These are phyloP conservation scores for Lachancea kluyveri DNA, from an alignment of 805 yeast species.

Conservation along the genomic window DNA sequence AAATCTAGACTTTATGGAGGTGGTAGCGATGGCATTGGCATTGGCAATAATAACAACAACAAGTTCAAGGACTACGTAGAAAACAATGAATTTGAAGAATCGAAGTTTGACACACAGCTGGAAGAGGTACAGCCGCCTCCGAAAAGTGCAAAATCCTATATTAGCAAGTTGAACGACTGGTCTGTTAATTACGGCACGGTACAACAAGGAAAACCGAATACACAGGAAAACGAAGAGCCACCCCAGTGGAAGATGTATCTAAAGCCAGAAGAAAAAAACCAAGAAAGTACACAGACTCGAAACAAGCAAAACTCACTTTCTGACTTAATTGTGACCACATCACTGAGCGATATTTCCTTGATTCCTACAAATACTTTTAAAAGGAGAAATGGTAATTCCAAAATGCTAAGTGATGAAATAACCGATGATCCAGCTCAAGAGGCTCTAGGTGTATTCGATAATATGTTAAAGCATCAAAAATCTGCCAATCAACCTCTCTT, in stretches of 20 bases:
- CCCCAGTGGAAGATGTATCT: conserved; percentile 24
- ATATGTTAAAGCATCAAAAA: conserved; percentile 20
- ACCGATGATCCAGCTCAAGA: conserved; percentile 28
- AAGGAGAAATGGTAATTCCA: conserved; percentile 9
- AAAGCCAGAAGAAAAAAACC: conserved; percentile 6
- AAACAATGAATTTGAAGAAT: conserved; percentile 5
- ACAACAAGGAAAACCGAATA: conserved; percentile 12
- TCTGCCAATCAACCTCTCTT: conserved; percentile 18
- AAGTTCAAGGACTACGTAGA: conserved; percentile 7
- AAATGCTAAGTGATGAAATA: conserved; percentile 16
- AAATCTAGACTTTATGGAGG: neutral
- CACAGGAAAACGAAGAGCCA: conserved; percentile 9
- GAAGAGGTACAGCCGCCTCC: conserved; percentile 1
- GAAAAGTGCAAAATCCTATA: conserved; percentile 4
- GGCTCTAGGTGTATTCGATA: conserved; percentile 25
- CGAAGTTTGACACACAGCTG: conserved; percentile 5
- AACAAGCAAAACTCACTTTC: conserved; percentile 11
- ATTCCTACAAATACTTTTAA: conserved; percentile 26
- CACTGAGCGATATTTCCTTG: conserved; percentile 23
- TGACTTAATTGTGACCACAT: conserved; percentile 22
- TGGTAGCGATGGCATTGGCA: conserved; percentile 1
- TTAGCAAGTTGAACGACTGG: conserved; percentile 20
- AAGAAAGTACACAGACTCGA: neutral
- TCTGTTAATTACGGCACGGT: conserved; percentile 23
- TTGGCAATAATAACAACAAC: neutral